Percentiles rank a stretch among this genome's conserved stretches.
Evolutionary conservation across 2,329 filamentous ascomycete species (phyloP).

Genomic region (Lachnellula occidentalis): DNA sequence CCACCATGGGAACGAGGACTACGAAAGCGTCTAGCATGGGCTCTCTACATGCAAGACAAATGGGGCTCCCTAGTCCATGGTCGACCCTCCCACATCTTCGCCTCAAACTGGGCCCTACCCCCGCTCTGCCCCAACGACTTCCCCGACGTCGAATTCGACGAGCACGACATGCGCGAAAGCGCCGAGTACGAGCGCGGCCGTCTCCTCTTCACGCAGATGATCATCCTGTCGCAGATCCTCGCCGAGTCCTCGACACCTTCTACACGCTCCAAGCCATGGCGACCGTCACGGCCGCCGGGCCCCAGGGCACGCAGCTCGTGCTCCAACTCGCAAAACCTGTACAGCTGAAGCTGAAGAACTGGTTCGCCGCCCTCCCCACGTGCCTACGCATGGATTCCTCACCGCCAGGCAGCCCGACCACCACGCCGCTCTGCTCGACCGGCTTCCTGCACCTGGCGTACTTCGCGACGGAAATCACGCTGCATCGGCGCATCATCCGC

Average conservation of each 20-base stretch:
- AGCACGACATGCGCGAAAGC: slow-evolving; percentile 54
- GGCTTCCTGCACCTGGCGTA: slow-evolving; percentile 87
- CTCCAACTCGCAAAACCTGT: slow-evolving; percentile 74
- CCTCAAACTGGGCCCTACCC: slow-evolving; percentile 71
- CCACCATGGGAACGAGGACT: slow-evolving; percentile 81
- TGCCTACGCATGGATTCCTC: slow-evolving; percentile 61
- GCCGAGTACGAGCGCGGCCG: slow-evolving; percentile 61
- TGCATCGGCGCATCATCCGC: slow-evolving; percentile 85
- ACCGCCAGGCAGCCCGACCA: slow-evolving; percentile 34
- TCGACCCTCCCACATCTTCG: slow-evolving; percentile 69
- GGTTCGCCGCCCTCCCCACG: slow-evolving; percentile 64
- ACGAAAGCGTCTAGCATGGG: slow-evolving; percentile 83
- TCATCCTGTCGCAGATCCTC: slow-evolving; percentile 68
- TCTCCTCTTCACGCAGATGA: slow-evolving; percentile 68
- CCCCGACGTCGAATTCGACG: slow-evolving; percentile 63
- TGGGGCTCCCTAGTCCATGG: slow-evolving; percentile 85
- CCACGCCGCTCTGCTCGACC: slow-evolving; percentile 48
- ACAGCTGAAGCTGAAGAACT: slow-evolving; percentile 76
- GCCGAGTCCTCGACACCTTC: slow-evolving; percentile 75
- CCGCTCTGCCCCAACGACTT: slow-evolving; percentile 63
- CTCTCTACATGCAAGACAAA: slow-evolving; percentile 89
- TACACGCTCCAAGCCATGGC: slow-evolving; percentile 75
- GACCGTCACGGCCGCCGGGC: slow-evolving; percentile 58
- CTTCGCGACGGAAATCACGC: slow-evolving; percentile 88
- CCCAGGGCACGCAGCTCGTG: slow-evolving; percentile 66